Conservation (phyloP, 345 rosid species). For the Moricandia moricandioides region DNA sequence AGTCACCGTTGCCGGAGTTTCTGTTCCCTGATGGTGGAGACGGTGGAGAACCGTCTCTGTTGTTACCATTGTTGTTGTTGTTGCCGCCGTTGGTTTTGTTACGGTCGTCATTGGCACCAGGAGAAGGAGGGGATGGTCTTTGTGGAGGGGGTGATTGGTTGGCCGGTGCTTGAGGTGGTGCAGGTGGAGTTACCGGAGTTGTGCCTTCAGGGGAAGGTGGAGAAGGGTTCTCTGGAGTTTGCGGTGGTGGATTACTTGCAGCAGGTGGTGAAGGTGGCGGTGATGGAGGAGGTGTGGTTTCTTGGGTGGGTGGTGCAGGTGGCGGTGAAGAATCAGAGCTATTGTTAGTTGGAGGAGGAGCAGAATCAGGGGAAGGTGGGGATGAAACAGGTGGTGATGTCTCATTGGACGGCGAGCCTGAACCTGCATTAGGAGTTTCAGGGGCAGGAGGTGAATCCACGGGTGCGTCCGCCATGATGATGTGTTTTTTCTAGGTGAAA, state of each 20-base stretch:
- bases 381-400: conserved; percentile 21
- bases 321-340: conserved; percentile 28
- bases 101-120: conserved; percentile 26
- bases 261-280: conserved; percentile 15
- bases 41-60: conserved; percentile 25
- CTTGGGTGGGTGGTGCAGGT: conserved; percentile 23
- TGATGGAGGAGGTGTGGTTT: conserved; percentile 31
- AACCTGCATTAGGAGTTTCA: not conserved
- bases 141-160: conserved; percentile 27
- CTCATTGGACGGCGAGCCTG: conserved; percentile 11
- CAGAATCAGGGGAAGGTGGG: conserved; percentile 23
- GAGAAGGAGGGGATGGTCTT: conserved; percentile 32
- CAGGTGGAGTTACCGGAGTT: conserved; percentile 1
- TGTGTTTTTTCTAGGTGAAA: conserved; percentile 11
- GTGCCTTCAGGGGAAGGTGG: conserved; percentile 29
- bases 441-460: conserved; percentile 34
- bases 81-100: conserved; percentile 17
- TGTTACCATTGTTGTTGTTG: not conserved
- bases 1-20: conserved; percentile 15
- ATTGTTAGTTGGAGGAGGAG: conserved; percentile 16
- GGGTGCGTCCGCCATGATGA: conserved; percentile 34
- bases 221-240: conserved; percentile 28
- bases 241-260: conserved; percentile 25
- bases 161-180: conserved; percentile 6
- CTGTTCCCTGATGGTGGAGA: conserved; percentile 18